Percentiles rank a stretch among this genome's conserved stretches.
These are phyloP conservation scores for Cyclanthera cordifolia DNA, from an alignment of 306 rosid species.

Conservation along the genomic window DNA sequence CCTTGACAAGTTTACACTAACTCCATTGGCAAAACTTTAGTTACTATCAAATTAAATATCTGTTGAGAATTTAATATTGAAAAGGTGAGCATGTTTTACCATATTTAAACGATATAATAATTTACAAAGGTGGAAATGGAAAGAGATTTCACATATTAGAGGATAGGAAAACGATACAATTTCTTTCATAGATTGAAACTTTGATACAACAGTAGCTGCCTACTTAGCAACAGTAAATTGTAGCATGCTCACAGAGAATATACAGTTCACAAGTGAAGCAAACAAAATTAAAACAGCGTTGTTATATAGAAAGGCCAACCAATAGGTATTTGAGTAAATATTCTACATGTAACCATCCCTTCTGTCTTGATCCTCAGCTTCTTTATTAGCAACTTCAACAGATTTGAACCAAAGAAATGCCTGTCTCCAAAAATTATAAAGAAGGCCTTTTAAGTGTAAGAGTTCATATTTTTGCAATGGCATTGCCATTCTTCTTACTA, in stretches of 20 bases:
- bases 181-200: neutral
- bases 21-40: too few relatives aligned
- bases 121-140: too few relatives aligned
- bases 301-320: neutral
- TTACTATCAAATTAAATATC: too few relatives aligned
- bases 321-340: neutral
- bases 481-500: neutral
- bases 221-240: neutral
- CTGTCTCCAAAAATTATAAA: conserved; percentile 24
- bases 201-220: neutral
- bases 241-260: neutral
- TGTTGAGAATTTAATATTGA: too few relatives aligned
- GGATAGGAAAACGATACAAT: neutral
- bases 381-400: conserved; percentile 80
- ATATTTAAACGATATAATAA: too few relatives aligned
- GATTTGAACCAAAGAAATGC: conserved; percentile 86
- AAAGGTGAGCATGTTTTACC: too few relatives aligned
- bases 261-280: neutral
- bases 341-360: conserved; percentile 66
- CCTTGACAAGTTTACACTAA: too few relatives aligned
- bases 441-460: neutral
- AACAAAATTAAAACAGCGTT: neutral
- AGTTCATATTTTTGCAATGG: neutral
- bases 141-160: too few relatives aligned
- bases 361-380: conserved; percentile 93